Evolutionary conservation across 768 basidiomycete genomes (phyloP).

Genomic region (Pisolithus marmoratus): DNA sequence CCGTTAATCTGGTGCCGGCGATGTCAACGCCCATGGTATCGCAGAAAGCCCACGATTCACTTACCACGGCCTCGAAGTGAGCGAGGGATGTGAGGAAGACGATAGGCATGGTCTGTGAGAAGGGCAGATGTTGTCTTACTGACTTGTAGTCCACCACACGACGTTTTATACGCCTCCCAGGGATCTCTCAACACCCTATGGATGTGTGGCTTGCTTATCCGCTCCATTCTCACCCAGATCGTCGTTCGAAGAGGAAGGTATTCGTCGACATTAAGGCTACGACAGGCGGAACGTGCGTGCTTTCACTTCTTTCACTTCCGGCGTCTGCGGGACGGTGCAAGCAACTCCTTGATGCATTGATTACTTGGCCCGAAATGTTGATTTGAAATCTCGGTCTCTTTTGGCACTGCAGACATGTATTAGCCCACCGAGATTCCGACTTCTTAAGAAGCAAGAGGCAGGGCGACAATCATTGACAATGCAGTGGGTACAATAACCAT

Average conservation of each 20-base stretch:
- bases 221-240: constrained; percentile 18
- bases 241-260: constrained; percentile 13
- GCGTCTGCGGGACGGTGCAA: constrained; percentile 19
- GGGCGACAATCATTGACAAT: neutral
- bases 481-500: neutral
- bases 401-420: constrained; percentile 7
- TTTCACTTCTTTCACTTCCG: constrained; percentile 19
- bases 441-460: neutral
- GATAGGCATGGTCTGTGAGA: constrained; percentile 15
- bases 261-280: constrained; percentile 10
- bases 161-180: constrained; percentile 21
- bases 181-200: neutral
- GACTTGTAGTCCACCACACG: constrained; percentile 3
- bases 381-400: constrained; percentile 19
- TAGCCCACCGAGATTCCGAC: constrained; percentile 14
- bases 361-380: constrained; percentile 11
- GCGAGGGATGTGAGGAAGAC: constrained; percentile 20
- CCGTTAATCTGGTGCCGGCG: constrained; percentile 12
- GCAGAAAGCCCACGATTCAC: neutral
- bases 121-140: constrained; percentile 14
- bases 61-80: constrained; percentile 20
- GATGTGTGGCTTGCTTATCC: constrained; percentile 11
- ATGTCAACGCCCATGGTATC: constrained; percentile 6
- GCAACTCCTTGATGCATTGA: constrained; percentile 12
- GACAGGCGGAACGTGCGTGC: constrained; percentile 26